phyloP scores from a whole-genome alignment of 805 yeast species.

The Yarrowia sp. region DNA sequence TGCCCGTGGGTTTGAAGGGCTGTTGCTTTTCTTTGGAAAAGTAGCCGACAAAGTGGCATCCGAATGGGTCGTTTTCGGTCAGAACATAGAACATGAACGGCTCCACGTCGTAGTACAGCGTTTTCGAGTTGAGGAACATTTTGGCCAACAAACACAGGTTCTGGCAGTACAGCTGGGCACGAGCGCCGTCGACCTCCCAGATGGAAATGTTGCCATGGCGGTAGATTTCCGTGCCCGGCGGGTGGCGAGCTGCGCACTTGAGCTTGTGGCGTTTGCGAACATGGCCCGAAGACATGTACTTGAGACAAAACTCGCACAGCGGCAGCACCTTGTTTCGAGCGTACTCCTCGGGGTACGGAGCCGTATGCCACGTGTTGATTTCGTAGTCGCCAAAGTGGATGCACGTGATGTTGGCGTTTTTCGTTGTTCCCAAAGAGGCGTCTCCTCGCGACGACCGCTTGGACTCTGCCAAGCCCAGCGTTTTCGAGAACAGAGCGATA shows the following conservation, averaged over 20 bases:
- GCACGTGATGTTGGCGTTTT: conserved; percentile 57
- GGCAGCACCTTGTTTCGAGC: conserved; percentile 66
- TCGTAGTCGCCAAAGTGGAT: conserved; percentile 76
- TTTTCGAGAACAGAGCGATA: conserved; percentile 56
- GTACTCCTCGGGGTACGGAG: conserved; percentile 92
- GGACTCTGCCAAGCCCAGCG: conserved; percentile 39
- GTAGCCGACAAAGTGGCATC: conserved; percentile 88
- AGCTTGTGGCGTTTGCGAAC: conserved; percentile 71
- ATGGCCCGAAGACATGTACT: conserved; percentile 75
- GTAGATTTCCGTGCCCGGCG: conserved; percentile 93
- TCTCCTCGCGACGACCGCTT: conserved; percentile 44
- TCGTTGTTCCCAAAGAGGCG: conserved; percentile 31
- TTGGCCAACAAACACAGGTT: conserved; percentile 89
- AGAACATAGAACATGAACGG: conserved; percentile 90
- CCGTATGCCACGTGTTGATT: conserved; percentile 88
- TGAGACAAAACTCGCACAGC: conserved; percentile 84
- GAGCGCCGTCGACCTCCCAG: conserved; percentile 93
- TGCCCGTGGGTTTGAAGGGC: conserved; percentile 15
- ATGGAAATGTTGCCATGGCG: conserved; percentile 72
- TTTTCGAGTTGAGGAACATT: conserved; percentile 86
- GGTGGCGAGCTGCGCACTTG: conserved; percentile 75
- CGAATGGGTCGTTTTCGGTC: conserved; percentile 65
- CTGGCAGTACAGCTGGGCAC: conserved; percentile 82
- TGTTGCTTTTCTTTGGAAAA: conserved; percentile 81
- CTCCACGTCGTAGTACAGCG: conserved; percentile 92